Conservation (phyloP, 306 rosid genomes). For the Luffa aegyptiaca region DNA sequence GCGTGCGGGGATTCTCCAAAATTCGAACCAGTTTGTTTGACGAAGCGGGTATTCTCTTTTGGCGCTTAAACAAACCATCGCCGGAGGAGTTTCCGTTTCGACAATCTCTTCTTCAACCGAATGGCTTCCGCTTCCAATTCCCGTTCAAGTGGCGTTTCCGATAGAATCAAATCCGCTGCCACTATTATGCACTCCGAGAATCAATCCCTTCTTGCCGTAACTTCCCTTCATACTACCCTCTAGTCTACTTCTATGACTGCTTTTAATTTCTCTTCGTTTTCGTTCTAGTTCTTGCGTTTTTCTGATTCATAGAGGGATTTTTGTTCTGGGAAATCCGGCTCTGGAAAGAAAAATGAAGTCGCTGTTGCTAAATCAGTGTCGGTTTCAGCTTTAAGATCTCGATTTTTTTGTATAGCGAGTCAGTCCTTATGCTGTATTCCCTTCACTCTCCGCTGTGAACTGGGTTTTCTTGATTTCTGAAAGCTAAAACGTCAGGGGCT, state of each 20-base stretch:
- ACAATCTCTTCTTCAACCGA: neutral
- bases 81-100: neutral
- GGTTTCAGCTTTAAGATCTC: neutral
- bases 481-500: no score
- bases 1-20: neutral
- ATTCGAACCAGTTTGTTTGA: neutral
- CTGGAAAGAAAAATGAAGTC: neutral
- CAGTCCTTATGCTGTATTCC: neutral
- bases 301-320: neutral
- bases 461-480: neutral
- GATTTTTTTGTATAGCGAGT: neutral
- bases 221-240: neutral
- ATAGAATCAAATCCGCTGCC: slow-evolving; percentile 38
- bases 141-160: slow-evolving; percentile 20
- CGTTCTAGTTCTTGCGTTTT: neutral
- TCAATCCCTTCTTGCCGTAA: slow-evolving; percentile 55
- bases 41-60: neutral
- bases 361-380: neutral
- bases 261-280: neutral
- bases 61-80: neutral
- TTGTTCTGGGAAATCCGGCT: no score
- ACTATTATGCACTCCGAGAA: slow-evolving; percentile 39
- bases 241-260: neutral
- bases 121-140: slow-evolving; percentile 61
- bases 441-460: neutral